Conservation (phyloP, 805 yeast species). For the Metschnikowia rubicola region DNA sequence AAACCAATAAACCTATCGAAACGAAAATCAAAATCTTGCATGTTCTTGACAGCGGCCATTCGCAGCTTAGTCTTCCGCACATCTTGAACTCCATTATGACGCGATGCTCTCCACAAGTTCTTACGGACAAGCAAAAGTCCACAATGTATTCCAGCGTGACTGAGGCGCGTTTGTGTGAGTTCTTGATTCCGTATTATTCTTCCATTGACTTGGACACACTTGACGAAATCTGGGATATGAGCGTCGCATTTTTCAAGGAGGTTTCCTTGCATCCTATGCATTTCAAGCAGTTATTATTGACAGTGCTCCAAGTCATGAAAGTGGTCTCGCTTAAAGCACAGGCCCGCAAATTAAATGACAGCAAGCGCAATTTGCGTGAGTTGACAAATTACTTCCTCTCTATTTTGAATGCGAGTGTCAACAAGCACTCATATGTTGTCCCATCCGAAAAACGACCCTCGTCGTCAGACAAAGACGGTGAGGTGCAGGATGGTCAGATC, state of each 20-base stretch:
- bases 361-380: slow-evolving; percentile 58
- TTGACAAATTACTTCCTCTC: slow-evolving; percentile 37
- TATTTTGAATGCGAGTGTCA: slow-evolving; percentile 20
- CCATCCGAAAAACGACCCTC: background rate
- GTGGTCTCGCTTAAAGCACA: slow-evolving; percentile 54
- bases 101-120: slow-evolving; percentile 37
- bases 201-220: slow-evolving; percentile 73
- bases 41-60: slow-evolving; percentile 79
- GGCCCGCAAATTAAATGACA: slow-evolving; percentile 59
- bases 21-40: slow-evolving; percentile 57
- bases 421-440: slow-evolving; percentile 2
- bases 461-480: background rate
- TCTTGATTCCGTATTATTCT: slow-evolving; percentile 57
- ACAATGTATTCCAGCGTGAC: slow-evolving; percentile 46
- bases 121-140: slow-evolving; percentile 38
- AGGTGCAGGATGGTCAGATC: slow-evolving; percentile 12
- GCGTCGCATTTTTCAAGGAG: slow-evolving; percentile 59
- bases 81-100: slow-evolving; percentile 54
- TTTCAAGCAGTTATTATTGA: slow-evolving; percentile 51
- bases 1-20: slow-evolving; percentile 22
- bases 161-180: slow-evolving; percentile 44
- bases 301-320: slow-evolving; percentile 49
- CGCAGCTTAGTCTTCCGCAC: slow-evolving; percentile 68
- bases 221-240: slow-evolving; percentile 70
- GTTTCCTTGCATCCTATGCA: slow-evolving; percentile 43